phyloP scores from a whole-genome alignment of 352 stramenopile genomes.

The Plasmopara halstedii region DNA sequence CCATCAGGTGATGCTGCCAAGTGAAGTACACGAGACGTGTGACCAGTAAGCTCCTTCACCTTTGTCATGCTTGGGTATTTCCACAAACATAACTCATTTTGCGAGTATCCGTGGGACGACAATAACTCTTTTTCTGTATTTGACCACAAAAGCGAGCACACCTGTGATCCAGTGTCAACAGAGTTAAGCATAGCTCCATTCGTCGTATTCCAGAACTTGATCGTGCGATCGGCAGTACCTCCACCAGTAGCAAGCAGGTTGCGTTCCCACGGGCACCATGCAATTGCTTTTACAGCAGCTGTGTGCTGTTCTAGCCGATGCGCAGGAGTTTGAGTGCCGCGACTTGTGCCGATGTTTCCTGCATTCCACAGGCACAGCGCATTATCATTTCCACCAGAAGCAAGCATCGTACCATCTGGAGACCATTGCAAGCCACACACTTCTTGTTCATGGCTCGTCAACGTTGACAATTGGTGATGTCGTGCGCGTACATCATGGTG shows the following conservation, averaged over 20 bases:
- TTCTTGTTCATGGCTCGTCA: conserved; percentile 94
- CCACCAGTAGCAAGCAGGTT: conserved; percentile 96
- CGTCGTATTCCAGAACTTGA: conserved; percentile 99
- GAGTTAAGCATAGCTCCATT: conserved; percentile 94
- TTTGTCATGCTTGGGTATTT: conserved; percentile 98
- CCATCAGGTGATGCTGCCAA: conserved; percentile 96
- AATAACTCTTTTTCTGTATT: conserved; percentile 92
- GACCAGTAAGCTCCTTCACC: conserved; percentile 96
- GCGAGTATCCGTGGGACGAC: conserved; percentile 95
- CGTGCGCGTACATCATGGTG: conserved; percentile 64
- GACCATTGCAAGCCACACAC: conserved; percentile 97
- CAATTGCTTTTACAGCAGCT: conserved; percentile 97
- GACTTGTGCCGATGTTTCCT: conserved; percentile 75
- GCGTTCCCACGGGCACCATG: conserved; percentile 97
- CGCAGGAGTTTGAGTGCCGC: conserved; percentile 46
- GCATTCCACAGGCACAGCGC: conserved; percentile 93
- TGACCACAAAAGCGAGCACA: conserved; percentile 95
- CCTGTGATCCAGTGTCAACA: conserved; percentile 97
- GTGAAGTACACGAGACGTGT: conserved; percentile 95
- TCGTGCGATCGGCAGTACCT: conserved; percentile 96
- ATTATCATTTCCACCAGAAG: conserved; percentile 98
- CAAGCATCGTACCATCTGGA: conserved; percentile 91
- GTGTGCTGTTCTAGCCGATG: conserved; percentile 93
- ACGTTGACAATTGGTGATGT: conserved; percentile 83
- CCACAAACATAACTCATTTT: conserved; percentile 98